Evolutionary conservation across 257 asterid species (phyloP).

Genomic region (Solanum phureja): DNA sequence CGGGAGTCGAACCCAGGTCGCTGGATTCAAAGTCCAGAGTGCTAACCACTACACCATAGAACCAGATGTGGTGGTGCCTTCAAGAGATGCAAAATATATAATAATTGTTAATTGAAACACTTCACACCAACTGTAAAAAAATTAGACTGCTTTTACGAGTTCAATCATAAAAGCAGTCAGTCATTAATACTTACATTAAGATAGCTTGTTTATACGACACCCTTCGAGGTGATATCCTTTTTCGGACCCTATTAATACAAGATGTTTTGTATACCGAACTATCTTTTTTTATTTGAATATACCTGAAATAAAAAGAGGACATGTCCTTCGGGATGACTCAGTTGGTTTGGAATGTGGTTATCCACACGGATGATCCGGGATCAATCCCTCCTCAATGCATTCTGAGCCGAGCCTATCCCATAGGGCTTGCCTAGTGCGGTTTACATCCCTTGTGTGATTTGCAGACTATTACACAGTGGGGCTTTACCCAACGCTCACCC

Average conservation of each 20-base stretch:
- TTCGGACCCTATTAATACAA: not conserved
- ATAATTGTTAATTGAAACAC: not conserved
- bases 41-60: conserved; percentile 96
- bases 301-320: not conserved
- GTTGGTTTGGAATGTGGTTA: no score
- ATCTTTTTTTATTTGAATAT: no score
- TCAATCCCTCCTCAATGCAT: no score
- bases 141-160: fast-evolving
- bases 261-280: no score
- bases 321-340: no score
- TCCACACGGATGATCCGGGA: no score
- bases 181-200: not conserved
- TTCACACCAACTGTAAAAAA: not conserved
- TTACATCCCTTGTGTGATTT: no score
- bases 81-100: no score
- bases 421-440: no score
- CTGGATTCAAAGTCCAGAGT: conserved; percentile 99
- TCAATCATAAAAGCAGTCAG: fast-evolving
- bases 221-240: not conserved
- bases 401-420: no score
- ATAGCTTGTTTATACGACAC: not conserved
- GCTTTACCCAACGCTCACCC: no score
- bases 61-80: not conserved
- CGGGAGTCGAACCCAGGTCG: conserved; percentile 99
- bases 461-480: no score